Evolutionary conservation across 805 yeast genomes (phyloP), one percentile per base, ranked within the genome.

Genomic region (Starmerella stellata): DNA sequence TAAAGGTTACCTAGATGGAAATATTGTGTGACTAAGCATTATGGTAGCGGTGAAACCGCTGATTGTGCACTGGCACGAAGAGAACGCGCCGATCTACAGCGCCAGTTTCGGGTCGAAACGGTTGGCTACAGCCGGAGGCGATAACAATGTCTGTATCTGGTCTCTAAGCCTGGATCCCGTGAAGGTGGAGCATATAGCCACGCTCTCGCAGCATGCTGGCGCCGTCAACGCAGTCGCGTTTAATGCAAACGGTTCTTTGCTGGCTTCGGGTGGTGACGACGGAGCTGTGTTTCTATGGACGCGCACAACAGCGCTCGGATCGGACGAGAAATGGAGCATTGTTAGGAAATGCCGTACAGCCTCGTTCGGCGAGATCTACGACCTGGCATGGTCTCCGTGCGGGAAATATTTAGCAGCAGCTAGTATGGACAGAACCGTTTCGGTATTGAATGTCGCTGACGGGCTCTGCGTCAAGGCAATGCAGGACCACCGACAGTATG

Each of bases 181-280:
- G 37, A 36, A 35, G 0, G 78, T 83, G 15, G 78, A 74, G 43
- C 87, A 83, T 55, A 61, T 83, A 21, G 70, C 90, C 15, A 81
- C 95, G 0, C 64, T 90, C 37, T 58, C 77, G 3, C 83, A 82
- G 49, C 98, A 90, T 54, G 79, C 90, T 2, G 94, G 83, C 55
- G 95, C 96, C 0, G 95, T 90, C 17, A 90, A 90, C 53, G 85
- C 74, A 25, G 93, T 81, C 4, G 61, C 94, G 37, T 90, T 85
- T 53, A 75, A 72, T 51, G 74, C 76, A 2, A 58, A 56, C 2
- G 95, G 95, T 36, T 65, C 68, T 36, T 46, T 68, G 5, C 61
- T 90, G 18, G 96, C 96, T 0, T 69, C 87, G 0, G 95, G 94
- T 0, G 93, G 95, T 3, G 99, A 90, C 53, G 98, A 90, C 56